Percentiles rank a stretch among this genome's conserved stretches.
phyloP scores from a whole-genome alignment of 2,329 filamentous ascomycete genomes.

The Pseudogymnoascus sp. region DNA sequence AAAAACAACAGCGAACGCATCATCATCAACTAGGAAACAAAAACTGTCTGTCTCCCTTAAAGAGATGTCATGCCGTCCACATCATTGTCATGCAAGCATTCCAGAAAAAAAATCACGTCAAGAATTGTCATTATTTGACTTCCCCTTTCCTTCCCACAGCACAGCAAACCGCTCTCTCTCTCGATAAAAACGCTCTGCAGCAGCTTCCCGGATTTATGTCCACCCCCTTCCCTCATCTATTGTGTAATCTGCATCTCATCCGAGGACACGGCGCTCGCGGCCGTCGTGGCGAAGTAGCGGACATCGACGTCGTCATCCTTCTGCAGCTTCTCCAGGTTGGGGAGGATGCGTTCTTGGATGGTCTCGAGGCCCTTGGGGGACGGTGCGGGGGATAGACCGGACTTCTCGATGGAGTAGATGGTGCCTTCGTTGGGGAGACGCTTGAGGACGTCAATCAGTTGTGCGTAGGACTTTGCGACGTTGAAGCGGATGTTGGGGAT shows the following conservation, averaged over 20 bases:
- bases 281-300: slow-evolving; percentile 92
- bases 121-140: slow-evolving; percentile 14
- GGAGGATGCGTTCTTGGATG: slow-evolving; percentile 78
- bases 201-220: slow-evolving; percentile 11
- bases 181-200: slow-evolving; percentile 10
- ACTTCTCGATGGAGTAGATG: slow-evolving; percentile 75
- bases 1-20: slow-evolving; percentile 20
- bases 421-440: slow-evolving; percentile 84
- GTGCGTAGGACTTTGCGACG: slow-evolving; percentile 92
- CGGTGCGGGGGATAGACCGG: slow-evolving; percentile 51
- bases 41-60: neutral
- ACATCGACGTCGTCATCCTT: slow-evolving; percentile 98
- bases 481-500: slow-evolving; percentile 99
- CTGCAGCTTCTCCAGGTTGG: slow-evolving; percentile 89
- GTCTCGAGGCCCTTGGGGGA: slow-evolving; percentile 69
- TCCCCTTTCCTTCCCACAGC: slow-evolving; percentile 11
- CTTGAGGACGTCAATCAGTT: slow-evolving; percentile 85
- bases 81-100: slow-evolving; percentile 8
- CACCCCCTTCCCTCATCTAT: slow-evolving; percentile 22
- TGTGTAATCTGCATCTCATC: slow-evolving; percentile 48
- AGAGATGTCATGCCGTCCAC: neutral
- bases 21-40: slow-evolving; percentile 6
- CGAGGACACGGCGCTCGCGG: slow-evolving; percentile 47
- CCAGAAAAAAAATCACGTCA: slow-evolving; percentile 10
- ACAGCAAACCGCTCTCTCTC: slow-evolving; percentile 11